These are phyloP conservation scores for Macrolepiota albuminosa DNA, from an alignment of 768 basidiomycete species.

Conservation along the genomic window DNA sequence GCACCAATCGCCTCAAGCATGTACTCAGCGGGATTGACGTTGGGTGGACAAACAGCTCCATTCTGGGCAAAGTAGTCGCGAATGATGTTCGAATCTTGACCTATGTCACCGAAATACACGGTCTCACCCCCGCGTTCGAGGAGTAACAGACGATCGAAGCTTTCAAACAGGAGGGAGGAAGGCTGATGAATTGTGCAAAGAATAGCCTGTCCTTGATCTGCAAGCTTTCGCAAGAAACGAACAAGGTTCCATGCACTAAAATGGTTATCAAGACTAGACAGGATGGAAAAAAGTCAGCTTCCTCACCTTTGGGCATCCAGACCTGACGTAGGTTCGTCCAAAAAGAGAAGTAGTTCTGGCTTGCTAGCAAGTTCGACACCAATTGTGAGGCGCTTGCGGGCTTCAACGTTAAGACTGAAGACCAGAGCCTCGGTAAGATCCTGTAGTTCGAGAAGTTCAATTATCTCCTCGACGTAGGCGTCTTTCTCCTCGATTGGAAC, in stretches of 20 bases:
- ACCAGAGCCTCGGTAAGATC: slow-evolving; percentile 82
- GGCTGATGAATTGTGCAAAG: slow-evolving; percentile 91
- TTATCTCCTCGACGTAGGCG: slow-evolving; percentile 75
- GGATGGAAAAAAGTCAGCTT: slow-evolving; percentile 22
- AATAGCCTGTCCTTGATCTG: slow-evolving; percentile 83
- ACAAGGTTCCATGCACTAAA: slow-evolving; percentile 74
- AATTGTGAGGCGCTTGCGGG: slow-evolving; percentile 84
- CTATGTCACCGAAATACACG: slow-evolving; percentile 92
- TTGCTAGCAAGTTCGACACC: slow-evolving; percentile 90
- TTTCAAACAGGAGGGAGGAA: slow-evolving; percentile 80
- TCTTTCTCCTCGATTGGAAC: slow-evolving; percentile 72
- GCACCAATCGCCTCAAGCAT: slow-evolving; percentile 89
- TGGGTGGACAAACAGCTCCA: slow-evolving; percentile 69
- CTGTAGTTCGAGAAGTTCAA: slow-evolving; percentile 80
- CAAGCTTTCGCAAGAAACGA: slow-evolving; percentile 78
- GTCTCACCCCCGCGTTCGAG: slow-evolving; percentile 81
- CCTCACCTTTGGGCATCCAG: slow-evolving; percentile 38
- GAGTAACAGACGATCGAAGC: slow-evolving; percentile 70
- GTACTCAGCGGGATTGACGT: slow-evolving; percentile 77
- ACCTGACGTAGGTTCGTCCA: slow-evolving; percentile 48
- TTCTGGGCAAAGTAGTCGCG: slow-evolving; percentile 72
- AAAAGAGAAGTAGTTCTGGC: slow-evolving; percentile 70
- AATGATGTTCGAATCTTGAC: slow-evolving; percentile 61
- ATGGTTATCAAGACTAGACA: slow-evolving; percentile 30
- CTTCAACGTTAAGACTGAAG: slow-evolving; percentile 59